A percentile compares a stretch with the other conserved stretches of the same genome.
phyloP scores from a whole-genome alignment of 2,329 filamentous ascomycete genomes.

The Aureobasidium uvarum region DNA sequence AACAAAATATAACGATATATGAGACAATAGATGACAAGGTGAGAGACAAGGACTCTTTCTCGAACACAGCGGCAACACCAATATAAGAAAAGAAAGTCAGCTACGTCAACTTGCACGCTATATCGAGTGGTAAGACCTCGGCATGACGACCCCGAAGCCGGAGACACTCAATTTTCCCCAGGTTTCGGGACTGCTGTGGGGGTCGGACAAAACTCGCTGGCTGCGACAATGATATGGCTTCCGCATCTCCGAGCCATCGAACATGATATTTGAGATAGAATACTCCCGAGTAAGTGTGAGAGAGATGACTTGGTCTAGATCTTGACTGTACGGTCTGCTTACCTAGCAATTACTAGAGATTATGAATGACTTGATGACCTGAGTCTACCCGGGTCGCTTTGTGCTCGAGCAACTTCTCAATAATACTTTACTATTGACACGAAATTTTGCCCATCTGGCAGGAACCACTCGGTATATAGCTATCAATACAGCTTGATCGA shows the following conservation, averaged over 20 bases:
- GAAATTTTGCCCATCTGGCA: no score
- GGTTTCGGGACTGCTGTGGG: not conserved
- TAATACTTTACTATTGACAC: no score
- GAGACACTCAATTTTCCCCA: not conserved
- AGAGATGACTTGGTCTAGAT: not conserved
- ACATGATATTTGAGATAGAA: not conserved
- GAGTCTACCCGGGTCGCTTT: no score
- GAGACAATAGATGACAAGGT: no score
- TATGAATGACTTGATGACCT: no score
- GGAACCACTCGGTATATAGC: not conserved
- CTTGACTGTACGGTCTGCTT: no score
- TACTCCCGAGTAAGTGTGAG: not conserved
- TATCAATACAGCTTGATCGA: not conserved
- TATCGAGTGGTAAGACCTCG: conserved; percentile 5
- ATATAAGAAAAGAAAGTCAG: conserved; percentile 16
- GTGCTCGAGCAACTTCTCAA: no score
- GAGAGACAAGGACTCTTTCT: not conserved
- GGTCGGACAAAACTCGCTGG: conserved; percentile 10
- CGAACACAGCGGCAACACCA: not conserved
- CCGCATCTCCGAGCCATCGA: conserved; percentile 10
- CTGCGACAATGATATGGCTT: not conserved
- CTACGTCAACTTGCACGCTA: conserved; percentile 10
- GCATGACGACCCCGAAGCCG: conserved; percentile 16
- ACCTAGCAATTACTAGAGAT: no score
- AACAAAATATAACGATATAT: not conserved